Evolutionary conservation across 148 eudicot genomes (phyloP).

Genomic region (Rhododendron henanense): DNA sequence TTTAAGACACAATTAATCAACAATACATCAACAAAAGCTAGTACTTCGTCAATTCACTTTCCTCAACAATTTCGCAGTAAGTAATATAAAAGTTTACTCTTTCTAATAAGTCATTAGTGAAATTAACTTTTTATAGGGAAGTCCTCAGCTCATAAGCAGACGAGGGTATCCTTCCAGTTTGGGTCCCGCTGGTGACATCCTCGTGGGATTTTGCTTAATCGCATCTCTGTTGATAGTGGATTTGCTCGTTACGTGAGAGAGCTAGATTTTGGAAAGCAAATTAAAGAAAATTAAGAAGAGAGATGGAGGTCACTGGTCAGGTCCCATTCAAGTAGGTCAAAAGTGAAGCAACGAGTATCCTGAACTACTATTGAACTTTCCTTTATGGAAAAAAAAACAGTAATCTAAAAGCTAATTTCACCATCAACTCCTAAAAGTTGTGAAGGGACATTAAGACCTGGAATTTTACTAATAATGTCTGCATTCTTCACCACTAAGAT

Average conservation of each 20-base stretch:
- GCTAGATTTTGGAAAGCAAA: not conserved
- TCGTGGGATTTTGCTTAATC: not conserved
- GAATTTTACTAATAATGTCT: not conserved
- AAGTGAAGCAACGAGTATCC: not conserved
- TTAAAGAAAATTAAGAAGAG: not conserved
- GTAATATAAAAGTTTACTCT: not conserved
- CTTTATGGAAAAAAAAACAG: constrained; percentile 6
- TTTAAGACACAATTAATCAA: not conserved
- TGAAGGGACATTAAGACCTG: not conserved
- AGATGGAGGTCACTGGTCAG: not conserved
- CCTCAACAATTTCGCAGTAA: no score
- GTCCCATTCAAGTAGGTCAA: constrained; percentile 7
- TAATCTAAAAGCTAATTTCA: constrained; percentile 7
- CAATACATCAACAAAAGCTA: no score
- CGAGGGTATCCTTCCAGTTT: not conserved
- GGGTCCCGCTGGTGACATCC: not conserved
- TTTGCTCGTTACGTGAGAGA: not conserved
- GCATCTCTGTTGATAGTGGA: constrained; percentile 3
- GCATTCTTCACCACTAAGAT: constrained; percentile 12
- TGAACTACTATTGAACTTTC: not conserved
- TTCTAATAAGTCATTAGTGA: not conserved
- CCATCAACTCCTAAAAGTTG: constrained; percentile 10
- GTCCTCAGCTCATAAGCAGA: not conserved
- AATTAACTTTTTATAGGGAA: not conserved
- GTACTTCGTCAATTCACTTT: no score